Conservation (phyloP, 208 protist species). For the Novymonas esmeraldas region DNA sequence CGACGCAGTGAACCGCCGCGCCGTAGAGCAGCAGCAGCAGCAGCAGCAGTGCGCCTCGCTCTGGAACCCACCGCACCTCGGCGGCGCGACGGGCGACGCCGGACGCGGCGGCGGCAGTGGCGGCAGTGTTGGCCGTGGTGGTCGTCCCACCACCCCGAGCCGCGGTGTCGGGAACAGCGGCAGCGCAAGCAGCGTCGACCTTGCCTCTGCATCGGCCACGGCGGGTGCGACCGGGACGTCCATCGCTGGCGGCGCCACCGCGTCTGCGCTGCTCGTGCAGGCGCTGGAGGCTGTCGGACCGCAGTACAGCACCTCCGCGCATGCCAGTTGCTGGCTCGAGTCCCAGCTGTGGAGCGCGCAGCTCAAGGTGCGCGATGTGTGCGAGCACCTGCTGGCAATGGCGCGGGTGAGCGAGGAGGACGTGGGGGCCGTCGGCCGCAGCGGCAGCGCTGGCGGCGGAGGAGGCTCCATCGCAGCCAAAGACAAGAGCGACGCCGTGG, state of each 20-base stretch:
- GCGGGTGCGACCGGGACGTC: not conserved
- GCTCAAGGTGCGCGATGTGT: slow-evolving; percentile 26
- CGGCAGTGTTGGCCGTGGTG: too few species aligned
- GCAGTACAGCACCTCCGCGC: slow-evolving; percentile 61
- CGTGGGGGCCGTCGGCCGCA: not conserved
- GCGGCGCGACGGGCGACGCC: not conserved
- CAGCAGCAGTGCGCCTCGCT: too few species aligned
- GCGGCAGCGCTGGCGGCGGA: not conserved
- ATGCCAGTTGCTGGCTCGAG: slow-evolving; percentile 54
- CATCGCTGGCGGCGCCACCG: not conserved
- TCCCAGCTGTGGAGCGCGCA: slow-evolving; percentile 65
- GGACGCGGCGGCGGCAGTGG: too few species aligned
- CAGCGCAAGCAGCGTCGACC: not conserved
- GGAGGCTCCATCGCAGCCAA: slow-evolving; percentile 5
- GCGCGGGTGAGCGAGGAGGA: slow-evolving; percentile 8
- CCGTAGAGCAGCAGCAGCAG: slow-evolving; percentile 11
- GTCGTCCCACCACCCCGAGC: not conserved
- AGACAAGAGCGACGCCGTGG: not conserved
- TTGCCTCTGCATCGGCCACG: not conserved
- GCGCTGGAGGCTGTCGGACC: slow-evolving; percentile 39
- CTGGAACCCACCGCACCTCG: not conserved
- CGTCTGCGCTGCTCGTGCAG: slow-evolving; percentile 36
- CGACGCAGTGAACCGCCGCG: slow-evolving; percentile 39
- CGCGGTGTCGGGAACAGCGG: not conserved
- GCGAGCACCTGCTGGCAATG: slow-evolving; percentile 1